Percentiles rank a stretch among this genome's conserved stretches.
Evolutionary conservation across 257 asterid genomes (phyloP).

Genomic region (Gentiana dahurica): DNA sequence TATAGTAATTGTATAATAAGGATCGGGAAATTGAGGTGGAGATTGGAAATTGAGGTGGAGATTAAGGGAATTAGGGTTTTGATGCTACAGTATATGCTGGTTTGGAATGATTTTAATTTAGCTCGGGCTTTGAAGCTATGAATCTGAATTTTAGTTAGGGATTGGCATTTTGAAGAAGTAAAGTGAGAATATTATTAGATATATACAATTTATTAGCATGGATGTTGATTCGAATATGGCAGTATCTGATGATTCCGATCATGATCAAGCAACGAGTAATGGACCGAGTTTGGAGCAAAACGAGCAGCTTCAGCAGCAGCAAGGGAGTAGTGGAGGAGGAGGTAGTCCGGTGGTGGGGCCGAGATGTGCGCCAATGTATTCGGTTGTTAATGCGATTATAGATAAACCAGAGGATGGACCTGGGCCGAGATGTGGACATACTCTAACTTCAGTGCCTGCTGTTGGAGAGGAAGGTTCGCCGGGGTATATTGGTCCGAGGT

Average conservation of each 20-base stretch:
- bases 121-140: constrained; percentile 25
- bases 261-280: constrained; percentile 35
- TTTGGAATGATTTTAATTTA: constrained; percentile 30
- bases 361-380: constrained; percentile 83
- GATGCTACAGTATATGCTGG: constrained; percentile 23
- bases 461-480: constrained; percentile 91
- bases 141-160: constrained; percentile 58
- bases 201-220: constrained; percentile 23
- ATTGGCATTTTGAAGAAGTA: constrained; percentile 18
- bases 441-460: constrained; percentile 94
- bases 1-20: constrained; percentile 2
- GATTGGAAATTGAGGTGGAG: constrained; percentile 5
- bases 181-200: neutral
- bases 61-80: constrained; percentile 15
- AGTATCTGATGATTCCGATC: constrained; percentile 54
- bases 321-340: constrained; percentile 23
- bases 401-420: constrained; percentile 98
- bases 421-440: constrained; percentile 96
- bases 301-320: constrained; percentile 28
- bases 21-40: constrained; percentile 9
- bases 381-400: constrained; percentile 62
- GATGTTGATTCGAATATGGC: constrained; percentile 79
- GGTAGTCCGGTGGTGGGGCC: constrained; percentile 51
- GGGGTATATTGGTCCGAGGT: constrained; percentile 82
- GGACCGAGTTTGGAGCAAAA: constrained; percentile 35